phyloP scores from a whole-genome alignment of 2,329 filamentous ascomycete genomes.

The Colletotrichum magnum region DNA sequence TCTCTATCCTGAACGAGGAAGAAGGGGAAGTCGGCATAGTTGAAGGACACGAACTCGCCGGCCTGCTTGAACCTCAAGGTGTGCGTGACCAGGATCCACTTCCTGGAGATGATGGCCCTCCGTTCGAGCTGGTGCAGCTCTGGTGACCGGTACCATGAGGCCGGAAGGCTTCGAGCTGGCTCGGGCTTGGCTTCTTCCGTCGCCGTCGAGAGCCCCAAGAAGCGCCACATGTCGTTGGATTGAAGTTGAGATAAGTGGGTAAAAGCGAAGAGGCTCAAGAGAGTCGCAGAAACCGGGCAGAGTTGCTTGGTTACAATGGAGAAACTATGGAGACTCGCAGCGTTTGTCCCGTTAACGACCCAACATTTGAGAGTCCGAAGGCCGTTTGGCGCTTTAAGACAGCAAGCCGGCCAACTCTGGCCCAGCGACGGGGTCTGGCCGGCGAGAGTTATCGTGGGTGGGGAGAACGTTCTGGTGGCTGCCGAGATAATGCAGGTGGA shows the following conservation, averaged over 20 bases:
- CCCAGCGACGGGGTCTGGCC: not conserved
- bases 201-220: conserved; percentile 25
- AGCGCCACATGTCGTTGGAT: conserved; percentile 28
- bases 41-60: conserved; percentile 41
- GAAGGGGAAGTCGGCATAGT: conserved; percentile 43
- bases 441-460: conserved; percentile 18
- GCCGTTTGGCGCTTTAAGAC: conserved; percentile 21
- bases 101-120: conserved; percentile 56
- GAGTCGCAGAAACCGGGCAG: not conserved
- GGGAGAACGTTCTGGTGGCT: conserved; percentile 8
- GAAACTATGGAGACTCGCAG: conserved; percentile 19
- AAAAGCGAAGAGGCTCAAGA: conserved; percentile 8
- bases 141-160: conserved; percentile 44
- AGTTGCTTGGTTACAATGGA: not conserved
- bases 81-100: conserved; percentile 49
- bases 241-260: not conserved
- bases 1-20: conserved; percentile 44
- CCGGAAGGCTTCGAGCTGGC: conserved; percentile 43
- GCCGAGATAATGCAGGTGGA: conserved; percentile 10
- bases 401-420: not conserved
- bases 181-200: conserved; percentile 21
- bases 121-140: conserved; percentile 58
- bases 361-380: not conserved
- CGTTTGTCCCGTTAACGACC: conserved; percentile 16
- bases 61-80: conserved; percentile 40